Evolutionary conservation across 805 yeast genomes (phyloP).

Genomic region (Barnettozyma populi): DNA sequence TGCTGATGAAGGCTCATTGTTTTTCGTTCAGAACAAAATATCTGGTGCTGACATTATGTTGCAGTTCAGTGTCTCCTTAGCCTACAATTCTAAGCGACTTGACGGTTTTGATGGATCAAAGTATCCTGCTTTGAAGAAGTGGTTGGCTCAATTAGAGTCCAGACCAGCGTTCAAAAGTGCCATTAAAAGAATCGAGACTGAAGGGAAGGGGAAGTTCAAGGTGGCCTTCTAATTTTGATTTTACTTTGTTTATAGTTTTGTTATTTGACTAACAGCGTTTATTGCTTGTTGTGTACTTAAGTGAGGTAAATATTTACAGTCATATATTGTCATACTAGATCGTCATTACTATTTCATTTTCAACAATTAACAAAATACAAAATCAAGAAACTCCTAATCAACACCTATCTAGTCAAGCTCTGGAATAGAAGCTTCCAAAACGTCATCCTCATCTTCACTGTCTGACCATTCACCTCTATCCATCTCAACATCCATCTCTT

Average conservation of each 20-base stretch:
- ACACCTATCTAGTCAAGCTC: background rate
- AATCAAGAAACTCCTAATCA: background rate
- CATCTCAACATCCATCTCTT: constrained; percentile 48
- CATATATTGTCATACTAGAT: too few relatives aligned
- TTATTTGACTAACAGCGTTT: too few relatives aligned
- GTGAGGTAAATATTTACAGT: too few relatives aligned
- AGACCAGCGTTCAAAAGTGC: constrained; percentile 23
- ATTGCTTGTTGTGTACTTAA: too few relatives aligned
- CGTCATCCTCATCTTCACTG: constrained; percentile 52
- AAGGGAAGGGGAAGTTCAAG: constrained; percentile 2
- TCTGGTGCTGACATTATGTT: constrained; percentile 55
- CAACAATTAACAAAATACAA: background rate
- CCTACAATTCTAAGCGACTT: constrained; percentile 19
- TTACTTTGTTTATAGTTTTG: background rate
- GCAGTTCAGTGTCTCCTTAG: constrained; percentile 32
- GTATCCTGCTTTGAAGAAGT: constrained; percentile 26
- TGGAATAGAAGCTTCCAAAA: constrained; percentile 20
- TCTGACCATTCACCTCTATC: constrained; percentile 57
- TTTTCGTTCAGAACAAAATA: constrained; percentile 44
- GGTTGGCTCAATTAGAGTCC: constrained; percentile 21
- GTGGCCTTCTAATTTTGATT: background rate
- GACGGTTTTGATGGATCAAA: constrained; percentile 9
- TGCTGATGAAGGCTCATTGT: constrained; percentile 16
- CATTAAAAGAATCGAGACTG: constrained; percentile 40
- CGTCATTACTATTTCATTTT: too few relatives aligned